Base-by-base conservation (phyloP, 768 basidiomycete species). In the Russula emetica region DNA sequence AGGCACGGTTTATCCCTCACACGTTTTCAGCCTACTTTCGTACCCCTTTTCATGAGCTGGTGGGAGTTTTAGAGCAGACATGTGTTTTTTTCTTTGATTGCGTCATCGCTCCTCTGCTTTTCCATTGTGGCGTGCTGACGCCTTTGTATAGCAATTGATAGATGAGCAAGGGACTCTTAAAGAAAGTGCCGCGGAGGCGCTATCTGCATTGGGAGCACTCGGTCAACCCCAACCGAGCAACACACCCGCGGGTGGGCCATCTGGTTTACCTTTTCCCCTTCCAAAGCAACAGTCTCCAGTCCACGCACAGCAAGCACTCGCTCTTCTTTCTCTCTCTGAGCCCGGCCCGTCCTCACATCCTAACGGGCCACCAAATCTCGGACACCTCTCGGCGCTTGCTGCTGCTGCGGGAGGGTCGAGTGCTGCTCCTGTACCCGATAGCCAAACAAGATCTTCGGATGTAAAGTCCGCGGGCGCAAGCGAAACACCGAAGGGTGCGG, bases 341-440 rank as follows among this genome's bases (percentile, higher is more conserved):
- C 84, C 86, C 2, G 86, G 87, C 9, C 85, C 86, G n/a, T 87
- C 86, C 4, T 85, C 85, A 0, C 87, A 87, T 69, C 86, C 85
- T 5, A 82, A 83, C 6, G 86, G 86, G 0, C 86, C 86, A 3
- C 86, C 86, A 5, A 83, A 81, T 61, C 76, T 86, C 1, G 83
- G 83, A 14, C 85, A 85, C 59, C 75, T 85, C 64, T 81, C 82
- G 38, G 80, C 81, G 0, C 72, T 67, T 8, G 74, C 71, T 16
- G 63, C 61, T 13, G 67, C 67, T 28, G 66, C 66, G 1, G 60
- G 60, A 38, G 63, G 55, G 18, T 64, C 63, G 16, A 59, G 62
- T 5, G 44, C 63, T 26, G 45, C 20, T 1, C 45, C 63, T 10
- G 22, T 60, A 20, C 36, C 63, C 13, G 63, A 64, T 9, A 40